These are phyloP conservation scores for Nothomitra cinnamomea DNA, from an alignment of 2,329 filamentous ascomycete species.

Conservation along the genomic window DNA sequence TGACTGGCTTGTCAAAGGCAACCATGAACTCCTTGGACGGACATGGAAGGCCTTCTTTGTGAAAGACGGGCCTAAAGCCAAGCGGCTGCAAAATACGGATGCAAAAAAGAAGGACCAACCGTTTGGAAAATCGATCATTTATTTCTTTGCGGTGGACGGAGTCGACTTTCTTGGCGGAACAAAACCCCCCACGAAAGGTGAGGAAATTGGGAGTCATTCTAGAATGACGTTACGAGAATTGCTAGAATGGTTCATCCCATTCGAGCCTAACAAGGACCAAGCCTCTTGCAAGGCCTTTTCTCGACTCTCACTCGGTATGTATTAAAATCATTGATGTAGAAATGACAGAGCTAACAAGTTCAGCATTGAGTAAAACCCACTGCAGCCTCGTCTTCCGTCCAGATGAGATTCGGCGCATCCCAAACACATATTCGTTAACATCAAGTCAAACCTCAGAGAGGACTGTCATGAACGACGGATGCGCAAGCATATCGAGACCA, in stretches of 20 bases:
- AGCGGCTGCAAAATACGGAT: constrained; percentile 13
- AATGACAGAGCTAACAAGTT: background rate
- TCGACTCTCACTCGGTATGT: constrained; percentile 35
- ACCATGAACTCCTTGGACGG: constrained; percentile 25
- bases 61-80: constrained; percentile 19
- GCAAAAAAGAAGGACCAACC: constrained; percentile 20
- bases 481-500: constrained; percentile 44
- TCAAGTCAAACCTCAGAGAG: constrained; percentile 23
- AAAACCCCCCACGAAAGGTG: constrained; percentile 12
- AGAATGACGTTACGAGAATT: constrained; percentile 25
- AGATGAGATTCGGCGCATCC: constrained; percentile 25
- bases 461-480: constrained; percentile 45
- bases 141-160: constrained; percentile 39
- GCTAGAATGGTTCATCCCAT: constrained; percentile 35
- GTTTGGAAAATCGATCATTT: constrained; percentile 26
- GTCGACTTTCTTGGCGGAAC: constrained; percentile 21
- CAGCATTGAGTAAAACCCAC: constrained; percentile 35
- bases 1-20: constrained; percentile 25
- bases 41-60: constrained; percentile 28
- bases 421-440: constrained; percentile 17
- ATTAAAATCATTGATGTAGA: too few species aligned
- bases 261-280: constrained; percentile 28
- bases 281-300: constrained; percentile 40
- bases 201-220: constrained; percentile 14
- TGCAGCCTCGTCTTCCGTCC: constrained; percentile 30